Conservation (phyloP, 768 basidiomycete species). For the Suillus plorans region DNA sequence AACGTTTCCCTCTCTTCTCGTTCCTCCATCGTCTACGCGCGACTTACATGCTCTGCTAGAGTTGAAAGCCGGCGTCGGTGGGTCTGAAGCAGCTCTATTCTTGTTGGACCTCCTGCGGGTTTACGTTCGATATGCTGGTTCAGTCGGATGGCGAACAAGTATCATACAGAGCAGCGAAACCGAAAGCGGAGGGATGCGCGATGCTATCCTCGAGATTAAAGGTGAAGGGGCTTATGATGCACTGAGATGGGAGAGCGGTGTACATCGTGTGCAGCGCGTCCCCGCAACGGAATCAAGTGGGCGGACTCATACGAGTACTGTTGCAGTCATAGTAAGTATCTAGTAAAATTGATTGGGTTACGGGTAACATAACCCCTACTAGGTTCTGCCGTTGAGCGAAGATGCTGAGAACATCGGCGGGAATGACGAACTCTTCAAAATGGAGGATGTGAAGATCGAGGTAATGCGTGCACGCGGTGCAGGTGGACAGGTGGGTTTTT, state of each 20-base stretch:
- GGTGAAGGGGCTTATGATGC: constrained; percentile 76
- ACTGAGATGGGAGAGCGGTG: constrained; percentile 89
- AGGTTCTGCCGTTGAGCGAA: constrained; percentile 83
- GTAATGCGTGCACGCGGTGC: constrained; percentile 98
- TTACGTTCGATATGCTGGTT: constrained; percentile 66
- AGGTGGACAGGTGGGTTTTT: constrained; percentile 77
- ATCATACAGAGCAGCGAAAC: constrained; percentile 58
- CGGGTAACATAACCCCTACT: neutral
- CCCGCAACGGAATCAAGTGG: constrained; percentile 89
- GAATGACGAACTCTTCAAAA: constrained; percentile 68
- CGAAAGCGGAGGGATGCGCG: constrained; percentile 68
- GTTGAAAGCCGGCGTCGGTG: constrained; percentile 91
- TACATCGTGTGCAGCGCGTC: constrained; percentile 93
- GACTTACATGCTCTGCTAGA: constrained; percentile 81
- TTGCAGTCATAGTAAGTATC: constrained; percentile 73
- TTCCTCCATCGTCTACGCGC: constrained; percentile 67
- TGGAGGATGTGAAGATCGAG: constrained; percentile 88
- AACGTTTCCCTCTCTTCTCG: constrained; percentile 69
- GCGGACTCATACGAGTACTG: constrained; percentile 89
- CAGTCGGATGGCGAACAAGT: constrained; percentile 59
- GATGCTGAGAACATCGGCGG: constrained; percentile 49
- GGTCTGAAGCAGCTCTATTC: constrained; percentile 85
- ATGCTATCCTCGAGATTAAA: constrained; percentile 78
- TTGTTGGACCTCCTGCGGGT: constrained; percentile 75
- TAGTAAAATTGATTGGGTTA: neutral